Base-by-base conservation (phyloP, 352 stramenopile genomes). In the Halophytophthora batemanensis region DNA sequence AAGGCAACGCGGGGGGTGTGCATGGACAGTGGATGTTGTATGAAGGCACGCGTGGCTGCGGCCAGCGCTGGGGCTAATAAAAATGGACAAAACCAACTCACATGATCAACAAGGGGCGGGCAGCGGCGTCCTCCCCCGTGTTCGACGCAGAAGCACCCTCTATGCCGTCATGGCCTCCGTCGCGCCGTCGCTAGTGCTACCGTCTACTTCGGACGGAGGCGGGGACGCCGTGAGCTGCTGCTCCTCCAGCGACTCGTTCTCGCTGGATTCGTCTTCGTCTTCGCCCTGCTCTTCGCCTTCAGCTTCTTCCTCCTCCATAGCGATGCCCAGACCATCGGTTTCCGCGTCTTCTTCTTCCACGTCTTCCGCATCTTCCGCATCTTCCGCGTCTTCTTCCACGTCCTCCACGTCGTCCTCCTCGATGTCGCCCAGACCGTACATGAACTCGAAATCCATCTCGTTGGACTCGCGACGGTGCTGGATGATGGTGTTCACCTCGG, bases 401-500 rank as follows among this genome's bases (percentile, higher is more conserved):
- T 56, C 56, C 29, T 66, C 55, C 11, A 70, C 61, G 8, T 70
- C 55, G 22, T 71, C 46, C n/a, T 69, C 59, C 10, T 76, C 61
- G 22, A 69, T 55, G 28, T 77, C 71, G 25, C 57, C 62, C 3
- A 77, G 54, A 6, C 74, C 77, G 45, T 88, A 90, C 50, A 93
- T 71, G 46, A 85, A 90, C 42, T 88, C 73, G 53, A 86, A 84
- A 59, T 93, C 82, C 18, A 84, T 76, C 54, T 90, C 82, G 48
- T 93, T 93, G 35, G 82, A 90, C 61, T 93, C 82, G 55, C 77
- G 75, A 56, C 82, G 68, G 56, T 87, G 66, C 17, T 77, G 66
- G 50, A 93, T 93, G 52, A 93, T 93, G 31, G 79, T 55, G 58
- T 93, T 93, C 64, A 93, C 75, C 40, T 93, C 79, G 17, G 77